phyloP scores from a whole-genome alignment of 805 yeast species.

The Metschnikowia matae region DNA sequence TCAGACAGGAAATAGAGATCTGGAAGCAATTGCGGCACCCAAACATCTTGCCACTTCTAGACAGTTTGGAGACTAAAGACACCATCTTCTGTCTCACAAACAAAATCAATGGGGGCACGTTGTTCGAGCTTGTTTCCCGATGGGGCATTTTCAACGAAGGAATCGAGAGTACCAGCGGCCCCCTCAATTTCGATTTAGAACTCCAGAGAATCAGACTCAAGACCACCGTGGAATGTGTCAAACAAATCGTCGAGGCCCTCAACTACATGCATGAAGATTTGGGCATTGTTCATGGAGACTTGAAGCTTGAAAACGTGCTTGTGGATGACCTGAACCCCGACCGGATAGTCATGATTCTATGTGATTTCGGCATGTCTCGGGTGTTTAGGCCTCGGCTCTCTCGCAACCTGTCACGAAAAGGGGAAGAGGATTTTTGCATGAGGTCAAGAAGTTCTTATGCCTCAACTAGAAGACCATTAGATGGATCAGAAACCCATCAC shows the following conservation, averaged over 20 bases:
- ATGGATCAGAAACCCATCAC: conserved; percentile 28
- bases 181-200: conserved; percentile 25
- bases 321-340: conserved; percentile 39
- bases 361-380: conserved; percentile 87
- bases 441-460: conserved; percentile 35
- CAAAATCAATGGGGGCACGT: conserved; percentile 68
- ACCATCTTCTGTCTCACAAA: conserved; percentile 72
- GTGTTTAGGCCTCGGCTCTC: conserved; percentile 28
- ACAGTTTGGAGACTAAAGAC: conserved; percentile 55
- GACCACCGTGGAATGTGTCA: conserved; percentile 30
- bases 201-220: conserved; percentile 32
- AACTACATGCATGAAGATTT: conserved; percentile 51
- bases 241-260: conserved; percentile 58
- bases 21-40: conserved; percentile 71
- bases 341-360: conserved; percentile 54
- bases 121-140: conserved; percentile 66
- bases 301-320: conserved; percentile 77
- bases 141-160: conserved; percentile 53
- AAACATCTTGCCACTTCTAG: conserved; percentile 58
- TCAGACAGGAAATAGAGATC: conserved; percentile 65
- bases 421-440: conserved; percentile 12
- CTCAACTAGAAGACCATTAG: conserved; percentile 31
- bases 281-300: conserved; percentile 75
- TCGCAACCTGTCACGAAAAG: conserved; percentile 18
- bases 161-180: conserved; percentile 23